Conservation (phyloP, 164 flowering plant species). For the Stephania cephalantha region DNA sequence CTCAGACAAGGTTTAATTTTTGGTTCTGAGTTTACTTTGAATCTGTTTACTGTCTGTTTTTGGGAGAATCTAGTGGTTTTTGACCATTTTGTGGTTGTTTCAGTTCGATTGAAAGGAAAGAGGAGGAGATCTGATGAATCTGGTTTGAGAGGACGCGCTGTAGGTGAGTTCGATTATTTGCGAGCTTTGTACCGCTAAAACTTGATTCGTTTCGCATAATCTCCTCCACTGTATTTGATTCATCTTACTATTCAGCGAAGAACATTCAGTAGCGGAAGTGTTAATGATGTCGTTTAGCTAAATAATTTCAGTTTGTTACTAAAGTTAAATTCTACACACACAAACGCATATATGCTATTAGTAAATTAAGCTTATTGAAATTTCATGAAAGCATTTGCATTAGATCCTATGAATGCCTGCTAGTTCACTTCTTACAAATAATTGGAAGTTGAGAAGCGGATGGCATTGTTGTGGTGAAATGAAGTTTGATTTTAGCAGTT, state of each 20-base stretch:
- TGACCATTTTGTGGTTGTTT: constrained; percentile 1
- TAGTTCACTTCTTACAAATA: too few species aligned
- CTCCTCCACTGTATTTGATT: neutral
- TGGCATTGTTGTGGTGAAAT: too few species aligned
- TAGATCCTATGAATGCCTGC: too few species aligned
- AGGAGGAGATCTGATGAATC: constrained; percentile 33
- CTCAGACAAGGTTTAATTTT: constrained; percentile 60
- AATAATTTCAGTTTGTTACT: neutral
- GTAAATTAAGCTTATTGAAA: neutral
- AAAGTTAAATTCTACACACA: neutral
- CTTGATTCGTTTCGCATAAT: neutral
- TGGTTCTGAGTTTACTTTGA: neutral
- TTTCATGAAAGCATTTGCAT: neutral
- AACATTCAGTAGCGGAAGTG: neutral
- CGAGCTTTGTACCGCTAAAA: neutral
- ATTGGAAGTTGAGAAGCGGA: too few species aligned
- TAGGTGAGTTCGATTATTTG: constrained; percentile 12
- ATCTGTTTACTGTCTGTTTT: neutral
- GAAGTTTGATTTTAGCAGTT: too few species aligned
- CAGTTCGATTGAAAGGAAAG: constrained; percentile 66
- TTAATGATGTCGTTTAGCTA: neutral
- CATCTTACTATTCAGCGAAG: neutral
- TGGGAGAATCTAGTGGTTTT: neutral
- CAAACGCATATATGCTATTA: too few species aligned
- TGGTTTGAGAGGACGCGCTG: constrained; percentile 6